Evolutionary conservation across 306 rosid genomes (phyloP), one percentile per base, ranked within the genome.

Genomic region (Dalbergia cultrata): DNA sequence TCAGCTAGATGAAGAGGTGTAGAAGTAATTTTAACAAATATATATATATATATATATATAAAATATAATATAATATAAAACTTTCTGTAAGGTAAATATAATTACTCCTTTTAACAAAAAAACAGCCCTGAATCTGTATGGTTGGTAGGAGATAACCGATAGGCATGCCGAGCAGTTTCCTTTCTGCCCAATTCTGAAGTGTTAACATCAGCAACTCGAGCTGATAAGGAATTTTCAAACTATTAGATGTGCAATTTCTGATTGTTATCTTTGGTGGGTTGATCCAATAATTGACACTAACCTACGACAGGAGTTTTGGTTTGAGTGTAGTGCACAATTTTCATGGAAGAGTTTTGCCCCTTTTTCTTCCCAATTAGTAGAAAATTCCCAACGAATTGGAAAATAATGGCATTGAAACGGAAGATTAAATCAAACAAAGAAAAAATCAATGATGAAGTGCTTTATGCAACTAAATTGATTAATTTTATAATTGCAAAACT

Each of bases 211-310:
- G 19, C 2, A 16, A 35, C 7, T 6, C 17, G 6, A 26, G 41
- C 41, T 26, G 31, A 14, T 0, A 4, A 19, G 64, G 68, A 44
- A 21, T 35, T 34, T 63, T 63, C 69, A 63, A 16, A 34, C 69
- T 6, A 63, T 63, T 64, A 59, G 33, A 26, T 63, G 21, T 63
- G 19, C 68, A 63, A 3, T 33, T 64, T 64, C 49, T n/a, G 50
- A 37, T n/a, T 10, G 50, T 39, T 64, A 64, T 64, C 49, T 8
- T 64, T 0, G 44, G 70, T 35, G 14, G 22, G 70, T 64, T 64
- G 50, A 64, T 64, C 70, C 49, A 64, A 64, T 64, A 64, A 37
- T 64, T 64, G 70, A 35, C 49, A 9, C 19, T 12, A 13, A 64
- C 49, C 69, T 16, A 64, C 47, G 26, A 16, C 69, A 16, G 22